Evolutionary conservation across 164 flowering plant genomes (phyloP), one percentile per base, ranked within the genome.

Genomic region (Tetrastigma voinierianum): DNA sequence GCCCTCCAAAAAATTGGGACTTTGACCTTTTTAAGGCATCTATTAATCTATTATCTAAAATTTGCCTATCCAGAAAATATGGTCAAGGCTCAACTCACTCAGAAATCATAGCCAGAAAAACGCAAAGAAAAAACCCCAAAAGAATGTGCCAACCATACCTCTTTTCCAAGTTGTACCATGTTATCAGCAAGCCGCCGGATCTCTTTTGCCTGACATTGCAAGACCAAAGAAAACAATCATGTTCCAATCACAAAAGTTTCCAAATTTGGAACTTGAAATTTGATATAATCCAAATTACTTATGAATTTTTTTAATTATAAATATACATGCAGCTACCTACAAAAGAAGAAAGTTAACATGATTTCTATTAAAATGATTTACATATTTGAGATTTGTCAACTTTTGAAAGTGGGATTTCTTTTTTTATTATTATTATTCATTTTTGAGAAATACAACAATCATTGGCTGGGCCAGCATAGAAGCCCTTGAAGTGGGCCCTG

Each of bases 161-260:
- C 96, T 80, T 94, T 91, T 44, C 97, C 98, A 44, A 91, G 91
- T 69, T 83, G 82, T 46, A 94, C 97, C 97, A 94, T 94, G 55
- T 85, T 82, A 78, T 94, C 98, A 54, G 98, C 98, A 54, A 91
- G 78, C 45, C 96, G 76, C n/a, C 96, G 77, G 63, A 94, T 64
- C 74, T 94, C 98, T 67, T 91, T 94, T 0, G 97, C 97, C 98
- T 94, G 70, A 54, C 68, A 70, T 57, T 69, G 20, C 0, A 51
- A 64, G 59, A 23, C 9, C 46, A 76, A 58, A 67, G 46, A 32
- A 32, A 48, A 12, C 53, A 43, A 2, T 7, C 18, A 8, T 21
- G 4, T 15, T 6, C 16, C 56, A 17, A 3, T 11, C 16, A 45
- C 14, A 10, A 4, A 7, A 46, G 9, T 17, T 13, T 61, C 16